Percentiles rank a stretch among this genome's conserved stretches.
Evolutionary conservation across 2,329 filamentous ascomycete species (phyloP).

Genomic region (Biscogniauxia sp.): DNA sequence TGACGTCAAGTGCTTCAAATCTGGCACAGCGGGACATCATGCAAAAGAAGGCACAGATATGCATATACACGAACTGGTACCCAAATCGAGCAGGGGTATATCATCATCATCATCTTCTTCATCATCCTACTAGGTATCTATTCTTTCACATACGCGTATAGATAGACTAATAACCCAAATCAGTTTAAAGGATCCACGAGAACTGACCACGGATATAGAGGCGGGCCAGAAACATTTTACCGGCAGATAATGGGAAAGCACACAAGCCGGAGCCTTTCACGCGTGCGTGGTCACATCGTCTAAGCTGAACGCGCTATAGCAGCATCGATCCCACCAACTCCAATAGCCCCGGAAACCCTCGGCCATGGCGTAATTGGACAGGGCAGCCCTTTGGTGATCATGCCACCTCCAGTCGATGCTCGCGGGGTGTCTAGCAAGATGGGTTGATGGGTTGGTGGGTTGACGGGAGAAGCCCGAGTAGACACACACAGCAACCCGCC

Average conservation of each 20-base stretch:
- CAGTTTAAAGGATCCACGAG: background rate
- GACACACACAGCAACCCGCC: background rate
- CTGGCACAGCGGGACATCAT: background rate
- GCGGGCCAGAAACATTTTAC: background rate
- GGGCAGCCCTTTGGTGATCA: background rate
- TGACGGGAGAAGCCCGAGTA: too few species aligned
- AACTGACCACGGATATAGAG: background rate
- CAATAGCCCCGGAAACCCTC: background rate
- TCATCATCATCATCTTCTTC: background rate
- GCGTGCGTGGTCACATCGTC: background rate
- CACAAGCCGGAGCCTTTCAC: background rate
- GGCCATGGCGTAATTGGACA: background rate
- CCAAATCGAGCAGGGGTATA: background rate
- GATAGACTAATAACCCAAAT: too few species aligned
- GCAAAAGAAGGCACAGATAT: background rate
- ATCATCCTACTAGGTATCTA: background rate
- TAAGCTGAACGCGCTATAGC: background rate
- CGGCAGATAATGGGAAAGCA: background rate
- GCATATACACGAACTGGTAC: background rate
- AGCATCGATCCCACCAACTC: background rate
- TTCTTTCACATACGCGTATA: background rate
- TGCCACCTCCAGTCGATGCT: background rate
- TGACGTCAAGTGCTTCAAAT: background rate
- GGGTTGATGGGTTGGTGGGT: too few species aligned
- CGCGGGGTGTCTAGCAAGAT: too few species aligned